Evolutionary conservation across 805 yeast species (phyloP), one percentile per base, ranked within the genome.

Genomic region (Wickerhamomyces tratensis): DNA sequence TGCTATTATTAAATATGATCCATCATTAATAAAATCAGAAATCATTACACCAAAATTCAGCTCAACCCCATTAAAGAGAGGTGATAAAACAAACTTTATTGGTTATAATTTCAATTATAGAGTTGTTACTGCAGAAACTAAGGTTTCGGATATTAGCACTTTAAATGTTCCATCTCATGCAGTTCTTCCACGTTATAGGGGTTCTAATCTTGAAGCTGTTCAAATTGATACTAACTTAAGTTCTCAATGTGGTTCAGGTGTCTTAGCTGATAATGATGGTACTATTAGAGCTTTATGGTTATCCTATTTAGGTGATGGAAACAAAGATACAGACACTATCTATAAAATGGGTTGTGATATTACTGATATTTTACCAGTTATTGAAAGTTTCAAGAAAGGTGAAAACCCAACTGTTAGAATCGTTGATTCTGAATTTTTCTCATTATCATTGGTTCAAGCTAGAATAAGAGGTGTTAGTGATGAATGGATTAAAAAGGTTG

Each of bases 391-490:
- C 42, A 73, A 72, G 46, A 46, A 49, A 25, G 66, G 69, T 20
- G 72, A 72, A 38, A 59, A 62, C 1, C 88, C 91, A 6, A 65
- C 71, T 29, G 68, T 79, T 36, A 71, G 83, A 46, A 78, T 86
- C 39, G 70, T 89, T 40, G 96, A 88, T 55, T 82, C 86, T 34
- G 96, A 86, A 53, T 79, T 86, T 51, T 72, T 74, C 13, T 69
- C 88, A 0, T 67, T 83, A 33, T 73, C 86, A 2, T 67, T 87
- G 25, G 72, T 79, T 26, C 82, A 77, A 54, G 95, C 94, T 3
- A 77, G 96, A 61, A 75, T 85, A 38, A 72, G 86, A 54, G 95
- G 95, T n/a, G 95, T 88, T 25, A 76, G 93, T 0, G 91, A 85
- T 51, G 77, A 76, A 37, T 87, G 95, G 94, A 82, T 89, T 46